Conservation (phyloP, 1,139 yeast species). For the Kodamaea anthophila region DNA sequence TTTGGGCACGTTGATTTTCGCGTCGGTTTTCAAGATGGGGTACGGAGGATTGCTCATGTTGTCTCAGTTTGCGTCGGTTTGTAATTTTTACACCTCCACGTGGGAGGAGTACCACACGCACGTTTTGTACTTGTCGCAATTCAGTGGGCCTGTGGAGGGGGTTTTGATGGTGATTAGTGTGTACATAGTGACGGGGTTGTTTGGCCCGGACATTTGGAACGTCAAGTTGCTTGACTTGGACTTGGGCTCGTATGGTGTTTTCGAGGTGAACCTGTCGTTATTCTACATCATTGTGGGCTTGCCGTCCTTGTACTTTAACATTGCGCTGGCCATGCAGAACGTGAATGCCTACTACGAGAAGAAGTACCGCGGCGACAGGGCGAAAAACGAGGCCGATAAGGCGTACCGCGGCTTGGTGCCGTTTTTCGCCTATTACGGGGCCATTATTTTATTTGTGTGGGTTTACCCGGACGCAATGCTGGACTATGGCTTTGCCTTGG, state of each 20-base stretch:
- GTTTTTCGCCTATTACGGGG: slow-evolving; percentile 56
- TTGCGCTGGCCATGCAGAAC: slow-evolving; percentile 64
- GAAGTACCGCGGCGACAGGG: slow-evolving; percentile 14
- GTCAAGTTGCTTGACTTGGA: slow-evolving; percentile 26
- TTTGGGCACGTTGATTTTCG: slow-evolving; percentile 65
- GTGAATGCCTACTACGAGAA: slow-evolving; percentile 50
- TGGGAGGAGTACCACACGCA: slow-evolving; percentile 98
- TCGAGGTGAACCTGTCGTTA: slow-evolving; percentile 32
- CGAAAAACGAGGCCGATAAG: slow-evolving; percentile 22
- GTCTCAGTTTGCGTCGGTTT: slow-evolving; percentile 69
- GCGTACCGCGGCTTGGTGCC: slow-evolving; percentile 68
- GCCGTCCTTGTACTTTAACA: slow-evolving; percentile 61
- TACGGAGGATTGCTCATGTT: slow-evolving; percentile 56
- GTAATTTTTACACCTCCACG: slow-evolving; percentile 82
- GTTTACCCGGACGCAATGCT: slow-evolving; percentile 47
- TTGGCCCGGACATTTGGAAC: slow-evolving; percentile 70
- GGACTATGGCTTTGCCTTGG: slow-evolving; percentile 49
- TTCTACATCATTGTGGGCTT: slow-evolving; percentile 46
- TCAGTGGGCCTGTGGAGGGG: slow-evolving; percentile 96
- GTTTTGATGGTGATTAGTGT: slow-evolving; percentile 57
- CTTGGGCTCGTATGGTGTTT: slow-evolving; percentile 21
- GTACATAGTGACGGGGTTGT: slow-evolving; percentile 56
- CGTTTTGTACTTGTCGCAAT: slow-evolving; percentile 66
- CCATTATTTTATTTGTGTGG: slow-evolving; percentile 43
- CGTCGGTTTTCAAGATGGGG: slow-evolving; percentile 69